Conservation (phyloP, 2,329 filamentous ascomycete species). For the Fusarium austroafricanum region DNA sequence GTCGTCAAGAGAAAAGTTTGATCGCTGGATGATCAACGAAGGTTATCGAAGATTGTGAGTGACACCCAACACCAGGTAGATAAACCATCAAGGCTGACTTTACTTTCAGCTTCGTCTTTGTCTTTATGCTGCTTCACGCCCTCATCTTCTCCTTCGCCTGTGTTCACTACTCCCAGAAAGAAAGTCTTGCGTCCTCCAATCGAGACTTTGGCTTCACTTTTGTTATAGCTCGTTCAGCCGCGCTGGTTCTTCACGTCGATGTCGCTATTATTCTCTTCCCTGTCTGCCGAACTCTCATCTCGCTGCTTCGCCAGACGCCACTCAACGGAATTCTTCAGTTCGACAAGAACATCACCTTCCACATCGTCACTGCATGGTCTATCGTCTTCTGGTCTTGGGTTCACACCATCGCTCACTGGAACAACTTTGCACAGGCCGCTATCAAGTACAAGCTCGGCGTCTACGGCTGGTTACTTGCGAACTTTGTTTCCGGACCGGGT, state of each 20-base stretch:
- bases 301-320: constrained; percentile 81
- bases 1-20: constrained; percentile 76
- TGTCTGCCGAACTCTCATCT: constrained; percentile 86
- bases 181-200: constrained; percentile 75
- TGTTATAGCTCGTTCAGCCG: constrained; percentile 79
- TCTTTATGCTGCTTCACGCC: constrained; percentile 78
- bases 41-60: constrained; percentile 83
- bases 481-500: constrained; percentile 82
- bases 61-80: neutral
- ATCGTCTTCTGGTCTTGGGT: constrained; percentile 91
- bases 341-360: constrained; percentile 90
- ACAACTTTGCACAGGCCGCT: constrained; percentile 83
- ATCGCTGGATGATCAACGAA: constrained; percentile 91
- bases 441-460: constrained; percentile 81
- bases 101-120: constrained; percentile 71
- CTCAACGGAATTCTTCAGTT: constrained; percentile 89
- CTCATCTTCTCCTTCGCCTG: constrained; percentile 85
- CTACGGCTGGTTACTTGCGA: constrained; percentile 80
- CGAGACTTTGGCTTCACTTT: constrained; percentile 80
- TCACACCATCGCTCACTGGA: constrained; percentile 88
- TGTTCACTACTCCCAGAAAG: constrained; percentile 82
- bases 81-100: neutral
- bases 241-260: constrained; percentile 83
- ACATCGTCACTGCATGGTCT: constrained; percentile 86
- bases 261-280: constrained; percentile 83